Percentiles rank a stretch among this genome's conserved stretches.
Evolutionary conservation across 2,329 filamentous ascomycete species (phyloP).

Genomic region (Beauveria varroae): DNA sequence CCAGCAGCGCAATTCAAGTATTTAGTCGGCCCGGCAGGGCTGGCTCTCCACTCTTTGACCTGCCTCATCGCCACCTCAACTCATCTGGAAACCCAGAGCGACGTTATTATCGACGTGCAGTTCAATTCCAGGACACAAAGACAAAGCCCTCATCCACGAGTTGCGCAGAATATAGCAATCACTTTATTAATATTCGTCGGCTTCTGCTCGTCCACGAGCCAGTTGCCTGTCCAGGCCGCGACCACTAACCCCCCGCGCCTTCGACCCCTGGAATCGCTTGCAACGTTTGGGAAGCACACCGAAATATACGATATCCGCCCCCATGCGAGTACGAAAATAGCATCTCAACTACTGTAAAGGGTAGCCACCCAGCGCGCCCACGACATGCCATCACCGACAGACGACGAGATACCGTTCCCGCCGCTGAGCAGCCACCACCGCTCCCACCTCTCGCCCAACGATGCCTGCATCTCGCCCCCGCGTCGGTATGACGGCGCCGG

Average conservation of each 20-base stretch:
- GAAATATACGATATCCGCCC: background rate
- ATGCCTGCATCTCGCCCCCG: slow-evolving; percentile 68
- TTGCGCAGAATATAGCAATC: no score
- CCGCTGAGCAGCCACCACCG: slow-evolving; percentile 32
- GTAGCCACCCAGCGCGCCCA: background rate
- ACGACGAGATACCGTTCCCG: slow-evolving; percentile 31
- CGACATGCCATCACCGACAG: slow-evolving; percentile 29
- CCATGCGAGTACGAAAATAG: background rate
- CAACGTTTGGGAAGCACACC: background rate
- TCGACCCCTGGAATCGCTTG: background rate
- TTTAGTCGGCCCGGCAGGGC: no score
- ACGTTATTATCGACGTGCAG: no score
- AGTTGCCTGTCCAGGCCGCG: background rate
- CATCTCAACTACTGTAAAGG: background rate
- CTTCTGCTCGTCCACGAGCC: background rate
- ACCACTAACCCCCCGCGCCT: background rate
- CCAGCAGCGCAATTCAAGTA: background rate
- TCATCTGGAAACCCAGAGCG: no score
- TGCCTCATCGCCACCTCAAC: no score
- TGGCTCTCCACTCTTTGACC: no score
- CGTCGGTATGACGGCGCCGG: slow-evolving; percentile 36
- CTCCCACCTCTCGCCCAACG: slow-evolving; percentile 71
- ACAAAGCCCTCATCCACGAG: no score
- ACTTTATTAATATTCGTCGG: background rate
- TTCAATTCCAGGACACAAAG: no score